Evolutionary conservation across 1,139 yeast genomes (phyloP).

Genomic region (Komagataea norvegica): DNA sequence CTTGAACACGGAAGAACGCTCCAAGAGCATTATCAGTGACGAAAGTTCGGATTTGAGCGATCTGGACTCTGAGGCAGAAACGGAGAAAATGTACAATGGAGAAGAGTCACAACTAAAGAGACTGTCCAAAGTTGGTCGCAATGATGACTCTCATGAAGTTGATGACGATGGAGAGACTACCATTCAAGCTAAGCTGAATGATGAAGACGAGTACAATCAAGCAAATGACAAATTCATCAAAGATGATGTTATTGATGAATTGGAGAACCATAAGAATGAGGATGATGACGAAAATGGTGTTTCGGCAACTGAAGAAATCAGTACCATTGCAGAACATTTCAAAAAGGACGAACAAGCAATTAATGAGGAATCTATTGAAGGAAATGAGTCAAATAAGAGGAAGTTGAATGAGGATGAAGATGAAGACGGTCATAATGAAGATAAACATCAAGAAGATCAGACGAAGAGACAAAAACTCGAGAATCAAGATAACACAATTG

Average conservation of each 20-base stretch:
- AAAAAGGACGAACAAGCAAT: slow-evolving; percentile 13
- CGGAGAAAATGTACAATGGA: slow-evolving; percentile 63
- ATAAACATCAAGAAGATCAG: background rate
- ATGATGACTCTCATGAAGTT: slow-evolving; percentile 7
- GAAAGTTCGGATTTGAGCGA: slow-evolving; percentile 53
- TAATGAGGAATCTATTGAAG: slow-evolving; percentile 8
- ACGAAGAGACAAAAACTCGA: background rate
- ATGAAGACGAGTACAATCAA: background rate
- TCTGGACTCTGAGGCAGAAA: slow-evolving; percentile 72
- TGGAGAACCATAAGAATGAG: slow-evolving; percentile 16
- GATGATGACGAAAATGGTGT: slow-evolving; percentile 10
- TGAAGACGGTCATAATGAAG: background rate
- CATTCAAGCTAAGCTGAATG: slow-evolving; percentile 4
- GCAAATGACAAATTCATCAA: slow-evolving; percentile 19
- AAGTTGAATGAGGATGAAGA: background rate
- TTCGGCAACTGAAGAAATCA: slow-evolving; percentile 12
- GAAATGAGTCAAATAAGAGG: background rate
- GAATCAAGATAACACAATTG: too few species aligned
- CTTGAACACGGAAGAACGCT: slow-evolving; percentile 4
- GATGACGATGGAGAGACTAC: slow-evolving; percentile 11
- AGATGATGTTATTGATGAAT: slow-evolving; percentile 20
- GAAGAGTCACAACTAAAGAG: slow-evolving; percentile 37
- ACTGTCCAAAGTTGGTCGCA: slow-evolving; percentile 28
- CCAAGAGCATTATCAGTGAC: slow-evolving; percentile 21
- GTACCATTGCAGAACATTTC: slow-evolving; percentile 15